Conservation (phyloP, 2,329 filamentous ascomycete genomes). For the Colletotrichum sp. region DNA sequence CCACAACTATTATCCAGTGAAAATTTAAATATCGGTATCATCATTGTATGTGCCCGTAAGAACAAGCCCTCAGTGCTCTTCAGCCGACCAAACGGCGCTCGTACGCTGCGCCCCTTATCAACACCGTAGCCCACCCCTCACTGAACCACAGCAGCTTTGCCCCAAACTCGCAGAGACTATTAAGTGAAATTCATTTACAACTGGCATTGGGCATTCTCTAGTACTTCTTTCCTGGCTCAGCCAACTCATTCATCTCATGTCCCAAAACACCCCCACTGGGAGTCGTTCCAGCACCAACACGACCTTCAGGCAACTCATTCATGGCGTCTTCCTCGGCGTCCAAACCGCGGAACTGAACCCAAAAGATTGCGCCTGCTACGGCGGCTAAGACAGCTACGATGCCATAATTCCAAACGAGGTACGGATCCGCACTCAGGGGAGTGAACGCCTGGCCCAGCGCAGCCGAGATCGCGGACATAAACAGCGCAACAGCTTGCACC, state of each 20-base stretch:
- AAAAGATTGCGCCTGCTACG: constrained; percentile 70
- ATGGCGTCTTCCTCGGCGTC: constrained; percentile 71
- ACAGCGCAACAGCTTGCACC: constrained; percentile 70
- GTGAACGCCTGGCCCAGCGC: constrained; percentile 68
- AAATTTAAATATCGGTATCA: background rate
- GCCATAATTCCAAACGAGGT: constrained; percentile 77
- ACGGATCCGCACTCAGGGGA: constrained; percentile 58
- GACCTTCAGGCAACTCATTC: constrained; percentile 58
- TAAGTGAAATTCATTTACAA: background rate
- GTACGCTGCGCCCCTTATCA: background rate
- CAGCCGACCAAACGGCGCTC: background rate
- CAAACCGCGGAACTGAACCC: constrained; percentile 65
- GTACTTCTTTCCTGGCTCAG: background rate
- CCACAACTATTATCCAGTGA: background rate
- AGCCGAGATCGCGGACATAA: constrained; percentile 71
- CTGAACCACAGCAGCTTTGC: background rate
- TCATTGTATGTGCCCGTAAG: background rate
- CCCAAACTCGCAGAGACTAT: background rate
- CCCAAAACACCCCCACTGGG: background rate
- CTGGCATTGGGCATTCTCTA: background rate
- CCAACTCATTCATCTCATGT: background rate
- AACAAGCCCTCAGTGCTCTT: background rate
- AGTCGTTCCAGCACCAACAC: background rate
- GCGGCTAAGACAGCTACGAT: constrained; percentile 69
- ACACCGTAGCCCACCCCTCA: background rate